Base-by-base conservation (phyloP, 805 yeast genomes). In the Saccharomycopsis amapae region DNA sequence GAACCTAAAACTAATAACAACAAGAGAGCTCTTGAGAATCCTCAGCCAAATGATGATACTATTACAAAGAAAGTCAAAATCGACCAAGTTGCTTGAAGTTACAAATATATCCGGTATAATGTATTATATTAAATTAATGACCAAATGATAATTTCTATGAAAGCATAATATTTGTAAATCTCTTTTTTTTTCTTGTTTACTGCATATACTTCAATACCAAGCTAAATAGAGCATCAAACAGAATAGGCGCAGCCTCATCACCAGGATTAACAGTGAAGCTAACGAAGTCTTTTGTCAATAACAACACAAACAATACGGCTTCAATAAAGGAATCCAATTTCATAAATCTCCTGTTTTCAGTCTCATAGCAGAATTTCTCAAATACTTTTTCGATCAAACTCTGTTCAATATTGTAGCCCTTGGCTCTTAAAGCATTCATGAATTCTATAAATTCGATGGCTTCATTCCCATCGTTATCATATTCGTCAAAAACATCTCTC, bases 241-340 rank as follows among this genome's bases (percentile, higher is more conserved):
- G 35, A 9, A 48, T 33, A 7, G 15, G 24, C 13, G 44, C 46
- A 28, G 44, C 34, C 17, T 38, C 30, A 10, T 48, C 51, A 15
- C 38, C 38, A 19, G 43, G 48, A 13, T 31, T 23, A 3, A 45
- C 35, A 20, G 51, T 48, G 28, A 45, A 41, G 17, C 24, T 42
- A 30, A 41, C 38, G 31, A 49, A 49, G 18, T 45, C 49, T 22
- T 49, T 43, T 17, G 52, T 45, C 3, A 49, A 34, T 18, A 31
- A 40, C 28, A 49, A 28, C 18, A 49, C 25, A 28, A 35, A 45
- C 6, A 45, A 35, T 18, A 39, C 34, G 10, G 46, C 23, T 20
- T 45, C 49, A 30, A 49, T 43, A 41, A 49, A 49, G 6, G 49
- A 31, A 22, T 49, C 52, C 18, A 49, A 45, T 22, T 45, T 49